Percentiles rank a stretch among this genome's conserved stretches.
These are phyloP conservation scores for Sarcodon sp. DNA, from an alignment of 768 basidiomycete genomes.

Conservation along the genomic window DNA sequence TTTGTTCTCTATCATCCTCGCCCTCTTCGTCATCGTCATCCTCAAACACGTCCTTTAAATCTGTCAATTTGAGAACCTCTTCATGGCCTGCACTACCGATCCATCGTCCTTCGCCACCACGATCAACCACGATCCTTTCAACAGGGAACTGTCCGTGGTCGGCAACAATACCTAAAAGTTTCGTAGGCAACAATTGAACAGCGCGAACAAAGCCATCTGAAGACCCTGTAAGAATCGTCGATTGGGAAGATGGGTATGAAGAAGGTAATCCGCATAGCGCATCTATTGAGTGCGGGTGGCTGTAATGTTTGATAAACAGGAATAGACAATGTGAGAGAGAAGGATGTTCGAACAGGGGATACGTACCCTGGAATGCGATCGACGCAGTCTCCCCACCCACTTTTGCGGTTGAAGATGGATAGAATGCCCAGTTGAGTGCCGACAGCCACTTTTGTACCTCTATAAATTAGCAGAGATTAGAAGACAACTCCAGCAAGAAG, in stretches of 20 bases:
- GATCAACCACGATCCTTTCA: constrained; percentile 68
- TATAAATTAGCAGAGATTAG: constrained; percentile 11
- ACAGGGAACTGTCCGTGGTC: constrained; percentile 91
- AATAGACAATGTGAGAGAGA: background rate
- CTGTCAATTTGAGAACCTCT: constrained; percentile 72
- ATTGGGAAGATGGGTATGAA: constrained; percentile 45
- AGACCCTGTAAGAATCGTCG: constrained; percentile 72
- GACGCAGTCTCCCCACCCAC: constrained; percentile 87
- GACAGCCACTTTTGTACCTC: constrained; percentile 72
- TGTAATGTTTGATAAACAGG: constrained; percentile 15
- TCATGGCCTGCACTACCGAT: constrained; percentile 92
- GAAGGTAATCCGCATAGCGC: constrained; percentile 66
- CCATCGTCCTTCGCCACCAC: constrained; percentile 56
- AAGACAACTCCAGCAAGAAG: background rate
- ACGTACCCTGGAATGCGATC: constrained; percentile 78
- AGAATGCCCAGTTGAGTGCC: constrained; percentile 86
- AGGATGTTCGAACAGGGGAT: background rate
- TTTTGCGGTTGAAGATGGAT: constrained; percentile 78
- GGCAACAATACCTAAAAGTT: constrained; percentile 79
- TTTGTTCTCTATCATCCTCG: constrained; percentile 16
- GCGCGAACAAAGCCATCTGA: constrained; percentile 72
- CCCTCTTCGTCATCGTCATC: constrained; percentile 29
- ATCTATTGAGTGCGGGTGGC: constrained; percentile 87
- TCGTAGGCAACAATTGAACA: constrained; percentile 76
- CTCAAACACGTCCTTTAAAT: constrained; percentile 67